Evolutionary conservation across 257 asterid species (phyloP), one percentile per base, ranked within the genome.

Genomic region (Petrea volubilis): DNA sequence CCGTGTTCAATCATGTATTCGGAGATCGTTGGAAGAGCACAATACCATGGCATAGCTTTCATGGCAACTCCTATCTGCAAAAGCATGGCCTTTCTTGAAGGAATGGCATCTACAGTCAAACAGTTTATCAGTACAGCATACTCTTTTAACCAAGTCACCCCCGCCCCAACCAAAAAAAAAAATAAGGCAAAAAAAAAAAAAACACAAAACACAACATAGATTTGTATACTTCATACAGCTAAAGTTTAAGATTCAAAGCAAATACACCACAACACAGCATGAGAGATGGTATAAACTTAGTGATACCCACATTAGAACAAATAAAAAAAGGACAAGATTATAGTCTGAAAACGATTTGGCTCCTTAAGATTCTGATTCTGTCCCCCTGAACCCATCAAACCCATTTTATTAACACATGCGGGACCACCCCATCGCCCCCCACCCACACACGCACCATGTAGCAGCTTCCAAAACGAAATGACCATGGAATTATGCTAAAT

Each of bases 41-140:
- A 61, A 74, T 94, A 94, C 93, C 88, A 85, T 27, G 99, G 99
- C 99, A 94, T 94, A 53, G 97, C 96, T 86, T 90, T 93, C 98
- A 90, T 93, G 55, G 98, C 96, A 67, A 93, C 98, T 64, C 87
- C 86, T 70, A 93, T 88, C 82, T 93, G 98, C 88, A 88, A 82
- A 75, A 90, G 85, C 98, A 93, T 93, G 68, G 97, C 88, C 68
- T 72, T 84, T 55, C 80, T 88, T 38, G 97, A 81, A 51, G 98
- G 97, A 74, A 93, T 88, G 40, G 94, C 91, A 84, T 86, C 98
- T 93, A 92, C 50, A 82, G 57, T 40, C 51, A 68, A 72, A 64
- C 60, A 59, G 7, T 73, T 23, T 63, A 71, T 77, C 60, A 82
- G 71, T 64, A 27, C 29, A 69, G 52, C 71, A 58, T 7, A 49